phyloP scores from a whole-genome alignment of 148 eudicot species.

The Rheum nobile region DNA sequence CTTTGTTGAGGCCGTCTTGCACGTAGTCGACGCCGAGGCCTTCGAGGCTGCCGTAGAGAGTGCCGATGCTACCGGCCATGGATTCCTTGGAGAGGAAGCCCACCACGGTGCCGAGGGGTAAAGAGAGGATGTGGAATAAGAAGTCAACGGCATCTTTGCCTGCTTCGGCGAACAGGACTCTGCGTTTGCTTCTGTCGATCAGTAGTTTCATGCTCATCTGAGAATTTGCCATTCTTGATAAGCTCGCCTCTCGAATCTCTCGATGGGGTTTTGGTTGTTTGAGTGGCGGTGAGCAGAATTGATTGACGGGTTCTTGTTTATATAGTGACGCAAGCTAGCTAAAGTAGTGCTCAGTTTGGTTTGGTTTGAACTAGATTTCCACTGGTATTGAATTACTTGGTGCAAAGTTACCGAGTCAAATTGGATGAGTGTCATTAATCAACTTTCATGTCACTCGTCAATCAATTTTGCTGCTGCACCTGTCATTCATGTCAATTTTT shows the following conservation, averaged over 20 bases:
- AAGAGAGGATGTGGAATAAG: neutral
- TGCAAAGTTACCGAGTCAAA: no score
- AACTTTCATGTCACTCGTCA: no score
- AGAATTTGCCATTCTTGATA: neutral
- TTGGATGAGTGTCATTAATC: no score
- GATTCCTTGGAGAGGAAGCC: neutral
- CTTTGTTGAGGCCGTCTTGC: neutral
- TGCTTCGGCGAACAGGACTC: constrained; percentile 6
- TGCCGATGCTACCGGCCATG: constrained; percentile 7
- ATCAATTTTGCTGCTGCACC: no score
- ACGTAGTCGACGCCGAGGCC: neutral
- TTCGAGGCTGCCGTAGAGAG: constrained; percentile 2
- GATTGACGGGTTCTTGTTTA: neutral
- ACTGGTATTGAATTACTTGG: no score
- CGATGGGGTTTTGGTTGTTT: neutral
- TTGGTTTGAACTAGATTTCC: no score
- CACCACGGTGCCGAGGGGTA: neutral
- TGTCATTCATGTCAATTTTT: no score
- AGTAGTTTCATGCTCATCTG: constrained; percentile 2
- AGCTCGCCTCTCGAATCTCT: neutral
- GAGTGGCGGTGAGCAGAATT: neutral
- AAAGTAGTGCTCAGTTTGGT: no score
- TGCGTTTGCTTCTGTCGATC: neutral
- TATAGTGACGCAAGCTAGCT: no score
- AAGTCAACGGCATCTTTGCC: constrained; percentile 7